phyloP scores from a whole-genome alignment of 73 alveolate genomes.

The Paramecium pentaurelia region DNA sequence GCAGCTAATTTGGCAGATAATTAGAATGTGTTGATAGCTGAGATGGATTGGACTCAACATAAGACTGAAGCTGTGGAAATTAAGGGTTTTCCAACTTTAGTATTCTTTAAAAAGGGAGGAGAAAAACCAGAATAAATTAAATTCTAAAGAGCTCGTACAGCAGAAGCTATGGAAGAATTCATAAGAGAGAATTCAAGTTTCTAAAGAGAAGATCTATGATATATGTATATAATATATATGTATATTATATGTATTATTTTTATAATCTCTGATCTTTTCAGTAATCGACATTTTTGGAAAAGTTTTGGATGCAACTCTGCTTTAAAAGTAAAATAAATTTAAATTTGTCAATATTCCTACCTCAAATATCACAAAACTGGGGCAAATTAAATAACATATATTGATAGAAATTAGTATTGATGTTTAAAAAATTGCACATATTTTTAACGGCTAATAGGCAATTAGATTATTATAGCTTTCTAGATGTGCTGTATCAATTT shows the following conservation, averaged over 20 bases:
- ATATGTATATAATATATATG: neutral
- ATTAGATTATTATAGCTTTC: slow-evolving; percentile 89
- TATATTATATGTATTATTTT: neutral
- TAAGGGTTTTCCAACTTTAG: slow-evolving; percentile 96
- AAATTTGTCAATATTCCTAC: slow-evolving; percentile 89
- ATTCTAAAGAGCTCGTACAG: neutral
- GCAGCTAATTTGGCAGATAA: slow-evolving; percentile 73
- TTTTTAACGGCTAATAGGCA: slow-evolving; percentile 81
- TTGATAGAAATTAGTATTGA: slow-evolving; percentile 70
- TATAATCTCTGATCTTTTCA: slow-evolving; percentile 44
- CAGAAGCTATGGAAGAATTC: neutral
- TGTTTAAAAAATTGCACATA: slow-evolving; percentile 85
- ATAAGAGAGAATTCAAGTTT: neutral
- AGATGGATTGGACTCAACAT: slow-evolving; percentile 93
- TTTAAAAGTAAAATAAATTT: slow-evolving; percentile 94
- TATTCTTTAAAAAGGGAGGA: slow-evolving; percentile 69
- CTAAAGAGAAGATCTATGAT: slow-evolving; percentile 23
- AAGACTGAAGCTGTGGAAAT: slow-evolving; percentile 76
- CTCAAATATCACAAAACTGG: slow-evolving; percentile 73
- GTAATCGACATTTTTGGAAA: slow-evolving; percentile 95
- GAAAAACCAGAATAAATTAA: neutral
- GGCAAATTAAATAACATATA: slow-evolving; percentile 48
- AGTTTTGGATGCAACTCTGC: slow-evolving; percentile 92
- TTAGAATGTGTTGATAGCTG: slow-evolving; percentile 81
- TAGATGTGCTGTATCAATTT: slow-evolving; percentile 89